Base-by-base conservation (phyloP, 345 rosid genomes). In the Aethionema arabicum region DNA sequence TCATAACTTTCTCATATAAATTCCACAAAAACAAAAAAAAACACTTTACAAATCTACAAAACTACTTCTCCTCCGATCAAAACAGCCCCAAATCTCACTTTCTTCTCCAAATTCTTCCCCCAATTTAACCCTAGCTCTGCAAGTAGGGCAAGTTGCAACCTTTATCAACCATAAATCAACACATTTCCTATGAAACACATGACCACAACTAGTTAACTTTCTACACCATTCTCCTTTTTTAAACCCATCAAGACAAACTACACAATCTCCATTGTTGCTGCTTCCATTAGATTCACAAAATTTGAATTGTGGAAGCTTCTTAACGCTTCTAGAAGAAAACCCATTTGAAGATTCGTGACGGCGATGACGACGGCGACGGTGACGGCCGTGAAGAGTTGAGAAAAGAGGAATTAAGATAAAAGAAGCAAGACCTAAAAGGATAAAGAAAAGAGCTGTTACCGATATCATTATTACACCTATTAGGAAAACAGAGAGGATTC, bases 211-310 rank as follows among this genome's bases (percentile, higher is more conserved):
- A n/a, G 36, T 65, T 9, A 92, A 78, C 32, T 59, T 73, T 64
- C 98, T 57, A 71, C 98, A 92, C 95, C 93, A 84, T 72, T 92
- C 95, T 6, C 95, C 97, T 56, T 72, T 80, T 68, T 68, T 78
- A 27, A 89, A 74, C 49, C 67, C 88, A 5, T 93, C 95, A 60
- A 93, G 73, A 56, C 98, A 91, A 8, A 91, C 78, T 21, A 80
- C 93, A 49, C 99, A 93, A 35, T 76, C 27, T 21, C 27, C 83
- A n/a, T n/a, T n/a, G n/a, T n/a, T n/a, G n/a, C n/a, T n/a, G 12
- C 59, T 63, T 39, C 77, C 79, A n/a, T 30, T 11, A 29, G 13
- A 9, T 21, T 46, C 69, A 6, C 64, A 58, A 65, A 74, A 78
- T 61, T 68, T 83, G 78, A 89, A 85, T 54, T 77, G 85, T 2